Evolutionary conservation across 2,329 filamentous ascomycete species (phyloP).

Genomic region (Ophiostoma sp.): DNA sequence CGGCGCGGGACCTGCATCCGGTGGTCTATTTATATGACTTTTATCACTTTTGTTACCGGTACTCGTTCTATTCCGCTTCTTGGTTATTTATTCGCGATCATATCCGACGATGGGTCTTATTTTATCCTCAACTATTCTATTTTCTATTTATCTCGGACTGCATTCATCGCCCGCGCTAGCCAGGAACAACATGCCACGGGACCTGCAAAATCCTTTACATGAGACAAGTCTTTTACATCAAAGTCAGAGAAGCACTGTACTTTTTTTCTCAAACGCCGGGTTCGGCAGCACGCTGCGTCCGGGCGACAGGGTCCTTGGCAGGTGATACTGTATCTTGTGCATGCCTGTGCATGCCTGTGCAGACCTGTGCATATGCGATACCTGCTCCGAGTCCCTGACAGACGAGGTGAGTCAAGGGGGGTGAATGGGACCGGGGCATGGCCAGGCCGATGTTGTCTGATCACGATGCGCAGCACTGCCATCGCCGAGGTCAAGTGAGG

Average conservation of each 20-base stretch:
- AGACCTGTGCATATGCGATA: too few species aligned
- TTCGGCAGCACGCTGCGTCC: background rate
- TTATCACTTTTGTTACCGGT: too few species aligned
- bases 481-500: background rate
- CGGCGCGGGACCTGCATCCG: background rate
- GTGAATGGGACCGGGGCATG: too few species aligned
- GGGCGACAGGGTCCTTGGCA: background rate
- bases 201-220: background rate
- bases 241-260: background rate
- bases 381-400: too few species aligned
- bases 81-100: too few species aligned
- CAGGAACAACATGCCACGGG: background rate
- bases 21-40: background rate
- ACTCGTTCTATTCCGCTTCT: too few species aligned
- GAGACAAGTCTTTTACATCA: background rate
- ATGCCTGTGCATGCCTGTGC: too few species aligned
- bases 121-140: background rate
- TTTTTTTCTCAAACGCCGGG: background rate
- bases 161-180: background rate
- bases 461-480: too few species aligned
- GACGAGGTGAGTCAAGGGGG: background rate
- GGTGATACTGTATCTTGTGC: background rate
- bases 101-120: too few species aligned
- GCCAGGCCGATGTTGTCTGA: too few species aligned
- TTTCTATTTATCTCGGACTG: background rate